Evolutionary conservation across 352 stramenopile genomes (phyloP).

Genomic region (Blastocystis sp.): DNA sequence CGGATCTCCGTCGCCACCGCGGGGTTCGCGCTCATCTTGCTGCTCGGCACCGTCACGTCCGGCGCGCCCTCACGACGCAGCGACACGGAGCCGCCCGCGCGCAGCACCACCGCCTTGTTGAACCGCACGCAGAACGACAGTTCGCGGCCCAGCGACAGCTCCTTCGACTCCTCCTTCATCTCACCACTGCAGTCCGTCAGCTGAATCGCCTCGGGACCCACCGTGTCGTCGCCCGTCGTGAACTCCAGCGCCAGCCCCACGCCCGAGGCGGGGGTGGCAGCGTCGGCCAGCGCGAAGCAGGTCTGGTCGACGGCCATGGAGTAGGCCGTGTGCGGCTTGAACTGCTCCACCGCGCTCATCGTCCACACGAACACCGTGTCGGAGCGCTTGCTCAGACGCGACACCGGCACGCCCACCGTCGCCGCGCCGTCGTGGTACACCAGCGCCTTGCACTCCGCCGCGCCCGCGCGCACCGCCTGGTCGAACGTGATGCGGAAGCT

Average conservation of each 20-base stretch:
- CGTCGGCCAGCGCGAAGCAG: conserved; percentile 9
- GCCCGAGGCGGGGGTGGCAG: not conserved
- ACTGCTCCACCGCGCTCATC: not conserved
- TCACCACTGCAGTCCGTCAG: not conserved
- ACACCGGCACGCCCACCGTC: not conserved
- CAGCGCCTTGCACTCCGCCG: not conserved
- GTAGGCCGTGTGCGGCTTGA: not conserved
- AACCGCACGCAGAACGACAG: conserved; percentile 24
- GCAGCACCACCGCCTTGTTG: conserved; percentile 17
- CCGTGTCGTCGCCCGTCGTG: not conserved
- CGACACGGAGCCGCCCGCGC: not conserved
- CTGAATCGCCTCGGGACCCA: conserved; percentile 12
- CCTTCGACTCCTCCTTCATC: not conserved
- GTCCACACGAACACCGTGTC: conserved; percentile 11
- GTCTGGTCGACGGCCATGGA: conserved; percentile 30
- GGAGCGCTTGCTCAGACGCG: not conserved
- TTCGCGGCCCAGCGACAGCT: not conserved
- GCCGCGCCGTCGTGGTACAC: not conserved
- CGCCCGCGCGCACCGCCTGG: not conserved
- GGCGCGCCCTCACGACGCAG: conserved; percentile 6
- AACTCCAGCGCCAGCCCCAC: not conserved
- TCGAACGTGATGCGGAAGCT: conserved; percentile 38
- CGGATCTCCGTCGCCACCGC: not conserved
- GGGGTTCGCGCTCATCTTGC: not conserved
- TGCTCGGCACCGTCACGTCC: conserved; percentile 6